Evolutionary conservation across 352 stramenopile species (phyloP).

Genomic region (Globisporangium solare): DNA sequence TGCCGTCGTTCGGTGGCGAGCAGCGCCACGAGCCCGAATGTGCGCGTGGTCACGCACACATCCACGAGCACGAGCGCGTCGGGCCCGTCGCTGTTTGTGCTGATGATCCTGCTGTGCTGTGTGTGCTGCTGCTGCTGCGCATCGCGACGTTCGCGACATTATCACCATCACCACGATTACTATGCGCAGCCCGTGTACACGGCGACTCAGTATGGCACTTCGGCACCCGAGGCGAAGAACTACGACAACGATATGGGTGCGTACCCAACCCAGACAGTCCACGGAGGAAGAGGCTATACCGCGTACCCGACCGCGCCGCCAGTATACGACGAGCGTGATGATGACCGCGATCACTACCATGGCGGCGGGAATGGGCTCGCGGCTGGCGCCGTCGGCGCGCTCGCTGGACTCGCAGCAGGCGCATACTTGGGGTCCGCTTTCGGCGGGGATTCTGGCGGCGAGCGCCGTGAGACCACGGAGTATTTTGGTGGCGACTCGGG

Average conservation of each 20-base stretch:
- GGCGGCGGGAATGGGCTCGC: conserved; percentile 19
- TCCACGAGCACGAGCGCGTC: conserved; percentile 25
- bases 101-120: conserved; percentile 42
- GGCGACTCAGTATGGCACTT: conserved; percentile 37
- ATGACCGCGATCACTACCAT: conserved; percentile 17
- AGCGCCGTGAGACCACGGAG: conserved; percentile 15
- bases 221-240: background rate
- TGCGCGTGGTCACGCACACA: conserved; percentile 20
- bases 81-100: conserved; percentile 28
- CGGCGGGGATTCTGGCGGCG: conserved; percentile 18
- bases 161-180: conserved; percentile 20
- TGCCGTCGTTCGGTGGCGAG: conserved; percentile 30
- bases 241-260: background rate
- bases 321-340: conserved; percentile 18
- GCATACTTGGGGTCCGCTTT: conserved; percentile 44
- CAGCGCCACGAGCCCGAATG: conserved; percentile 12
- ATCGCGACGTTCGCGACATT: conserved; percentile 17
- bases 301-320: conserved; percentile 47
- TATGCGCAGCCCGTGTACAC: conserved; percentile 33
- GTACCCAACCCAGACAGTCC: conserved; percentile 20
- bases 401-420: conserved; percentile 45
- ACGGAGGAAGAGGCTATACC: conserved; percentile 17
- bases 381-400: conserved; percentile 36
- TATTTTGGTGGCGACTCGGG: conserved; percentile 43
- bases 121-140: conserved; percentile 51